Evolutionary conservation across 176 grass and related monocot species (phyloP).

Genomic region (Aegilops longissima): DNA sequence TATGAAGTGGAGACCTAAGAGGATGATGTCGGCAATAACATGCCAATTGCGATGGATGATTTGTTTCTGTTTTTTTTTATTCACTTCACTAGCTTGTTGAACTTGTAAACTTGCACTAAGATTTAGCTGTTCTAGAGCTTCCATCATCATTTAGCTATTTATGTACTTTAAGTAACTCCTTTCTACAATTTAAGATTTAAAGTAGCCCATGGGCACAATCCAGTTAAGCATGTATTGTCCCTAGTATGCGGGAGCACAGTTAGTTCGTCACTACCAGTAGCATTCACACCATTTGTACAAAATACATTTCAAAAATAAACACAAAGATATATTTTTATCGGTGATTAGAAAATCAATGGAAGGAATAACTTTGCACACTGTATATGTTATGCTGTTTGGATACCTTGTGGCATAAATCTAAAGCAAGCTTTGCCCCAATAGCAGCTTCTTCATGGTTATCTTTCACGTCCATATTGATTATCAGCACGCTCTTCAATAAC

Average conservation of each 20-base stretch:
- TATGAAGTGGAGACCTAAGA: neutral
- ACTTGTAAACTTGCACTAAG: neutral
- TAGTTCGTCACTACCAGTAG: neutral
- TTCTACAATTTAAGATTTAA: neutral
- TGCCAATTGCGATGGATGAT: neutral
- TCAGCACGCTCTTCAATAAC: conserved; percentile 64
- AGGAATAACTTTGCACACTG: conserved; percentile 3
- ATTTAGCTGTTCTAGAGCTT: neutral
- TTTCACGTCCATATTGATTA: conserved; percentile 99
- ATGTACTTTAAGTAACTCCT: neutral
- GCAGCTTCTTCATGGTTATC: conserved; percentile 99
- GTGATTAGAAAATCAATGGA: neutral
- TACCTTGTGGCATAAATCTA: conserved; percentile 92
- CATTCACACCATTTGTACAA: conserved; percentile 5
- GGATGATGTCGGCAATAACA: neutral
- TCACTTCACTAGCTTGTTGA: neutral
- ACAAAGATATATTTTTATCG: neutral
- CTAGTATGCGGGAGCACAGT: neutral
- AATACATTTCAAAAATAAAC: neutral
- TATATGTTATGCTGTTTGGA: conserved; percentile 5
- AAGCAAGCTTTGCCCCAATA: conserved; percentile 89
- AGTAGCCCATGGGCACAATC: neutral
- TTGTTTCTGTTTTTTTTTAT: neutral
- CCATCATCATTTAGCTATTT: conserved; percentile 10
- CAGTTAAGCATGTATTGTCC: neutral